Evolutionary conservation across 306 rosid species (phyloP).

Genomic region (Urtica urens): DNA sequence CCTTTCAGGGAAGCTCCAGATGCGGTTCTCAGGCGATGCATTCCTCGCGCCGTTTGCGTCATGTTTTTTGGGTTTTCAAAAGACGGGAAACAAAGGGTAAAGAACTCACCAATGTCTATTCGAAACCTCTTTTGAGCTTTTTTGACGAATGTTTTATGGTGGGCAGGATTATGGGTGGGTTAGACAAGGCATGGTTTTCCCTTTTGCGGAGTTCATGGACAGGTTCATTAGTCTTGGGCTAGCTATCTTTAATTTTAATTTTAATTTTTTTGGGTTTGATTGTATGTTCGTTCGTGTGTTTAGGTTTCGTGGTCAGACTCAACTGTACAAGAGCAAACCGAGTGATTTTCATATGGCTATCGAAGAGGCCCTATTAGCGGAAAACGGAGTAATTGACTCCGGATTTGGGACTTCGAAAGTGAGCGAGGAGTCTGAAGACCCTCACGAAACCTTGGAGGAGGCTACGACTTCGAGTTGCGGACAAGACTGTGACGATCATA

Average conservation of each 20-base stretch:
- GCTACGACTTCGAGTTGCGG: slow-evolving; percentile 36
- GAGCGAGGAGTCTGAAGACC: slow-evolving; percentile 20
- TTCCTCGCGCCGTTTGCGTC: slow-evolving; percentile 69
- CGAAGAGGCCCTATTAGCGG: slow-evolving; percentile 86
- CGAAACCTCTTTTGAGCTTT: slow-evolving; percentile 1
- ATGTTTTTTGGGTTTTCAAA: slow-evolving; percentile 92
- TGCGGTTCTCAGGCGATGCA: slow-evolving; percentile 51
- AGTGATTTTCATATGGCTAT: slow-evolving; percentile 80
- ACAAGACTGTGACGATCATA: slow-evolving; percentile 33
- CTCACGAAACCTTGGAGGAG: slow-evolving; percentile 24
- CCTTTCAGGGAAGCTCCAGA: slow-evolving; percentile 79
- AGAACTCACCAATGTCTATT: not conserved
- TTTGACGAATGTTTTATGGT: slow-evolving; percentile 9
- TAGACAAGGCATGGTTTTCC: slow-evolving; percentile 86
- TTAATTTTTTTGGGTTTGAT: not conserved
- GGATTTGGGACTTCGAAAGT: slow-evolving; percentile 28
- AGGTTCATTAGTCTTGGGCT: slow-evolving; percentile 33
- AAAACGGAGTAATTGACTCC: slow-evolving; percentile 51
- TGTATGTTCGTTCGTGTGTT: slow-evolving; percentile 4
- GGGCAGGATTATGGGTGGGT: slow-evolving; percentile 95
- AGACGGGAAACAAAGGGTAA: slow-evolving; percentile 81
- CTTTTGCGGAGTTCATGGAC: slow-evolving; percentile 59
- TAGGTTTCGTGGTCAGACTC: slow-evolving; percentile 93
- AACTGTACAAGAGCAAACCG: slow-evolving; percentile 72
- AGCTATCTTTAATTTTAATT: not conserved